Evolutionary conservation across 1,284 basidiomycete genomes (phyloP).

Genomic region (Singerocomus inundabilis): DNA sequence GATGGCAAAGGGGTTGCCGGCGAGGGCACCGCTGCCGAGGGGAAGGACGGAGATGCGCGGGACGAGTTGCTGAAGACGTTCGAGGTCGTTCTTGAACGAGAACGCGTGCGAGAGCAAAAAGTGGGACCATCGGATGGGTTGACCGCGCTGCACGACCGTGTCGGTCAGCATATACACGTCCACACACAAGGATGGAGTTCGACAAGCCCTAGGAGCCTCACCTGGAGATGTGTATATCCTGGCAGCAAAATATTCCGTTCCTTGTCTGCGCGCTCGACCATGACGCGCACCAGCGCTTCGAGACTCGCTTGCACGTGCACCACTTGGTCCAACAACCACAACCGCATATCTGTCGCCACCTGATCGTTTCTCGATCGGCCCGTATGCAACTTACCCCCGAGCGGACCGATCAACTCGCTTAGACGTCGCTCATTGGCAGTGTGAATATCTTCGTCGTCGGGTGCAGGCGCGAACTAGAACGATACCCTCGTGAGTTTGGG

Average conservation of each 20-base stretch:
- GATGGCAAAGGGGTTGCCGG: constrained; percentile 92
- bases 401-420: constrained; percentile 88
- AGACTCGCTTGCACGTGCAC: constrained; percentile 70
- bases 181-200: neutral
- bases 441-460: constrained; percentile 97
- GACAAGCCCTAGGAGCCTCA: constrained; percentile 26
- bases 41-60: constrained; percentile 92
- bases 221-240: constrained; percentile 97
- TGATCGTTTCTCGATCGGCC: constrained; percentile 97
- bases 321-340: constrained; percentile 90
- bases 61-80: constrained; percentile 81
- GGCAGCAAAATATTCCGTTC: constrained; percentile 92
- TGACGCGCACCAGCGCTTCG: constrained; percentile 79
- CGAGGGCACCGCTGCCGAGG: constrained; percentile 91
- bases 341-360: constrained; percentile 95
- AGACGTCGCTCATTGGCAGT: constrained; percentile 98
- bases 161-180: neutral
- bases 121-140: constrained; percentile 99
- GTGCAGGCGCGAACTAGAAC: constrained; percentile 63
- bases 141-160: constrained; percentile 66
- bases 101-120: constrained; percentile 93
- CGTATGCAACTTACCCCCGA: constrained; percentile 93
- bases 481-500: neutral
- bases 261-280: constrained; percentile 88
- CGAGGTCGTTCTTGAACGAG: constrained; percentile 86